Conservation (phyloP, 2,329 filamentous ascomycete species). For the Scleromitrula shiraiana region DNA sequence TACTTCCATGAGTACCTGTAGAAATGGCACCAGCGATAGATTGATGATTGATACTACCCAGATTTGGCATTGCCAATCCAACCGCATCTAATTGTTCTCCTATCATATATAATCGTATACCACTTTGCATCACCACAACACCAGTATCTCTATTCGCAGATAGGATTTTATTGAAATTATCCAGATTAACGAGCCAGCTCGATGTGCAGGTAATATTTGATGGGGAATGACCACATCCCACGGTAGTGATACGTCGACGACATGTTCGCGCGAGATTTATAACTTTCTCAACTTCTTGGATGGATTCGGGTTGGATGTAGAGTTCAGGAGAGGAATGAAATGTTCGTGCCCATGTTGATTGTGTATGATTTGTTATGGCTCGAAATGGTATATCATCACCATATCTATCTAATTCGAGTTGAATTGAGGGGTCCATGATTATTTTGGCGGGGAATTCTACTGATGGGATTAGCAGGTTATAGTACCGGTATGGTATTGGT, state of each 20-base stretch:
- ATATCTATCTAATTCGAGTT: slow-evolving; percentile 48
- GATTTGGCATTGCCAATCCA: slow-evolving; percentile 79
- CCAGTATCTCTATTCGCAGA: slow-evolving; percentile 58
- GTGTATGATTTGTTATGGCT: slow-evolving; percentile 61
- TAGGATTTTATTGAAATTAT: slow-evolving; percentile 68
- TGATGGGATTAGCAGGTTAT: no score
- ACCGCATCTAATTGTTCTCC: slow-evolving; percentile 64
- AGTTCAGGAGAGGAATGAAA: slow-evolving; percentile 86
- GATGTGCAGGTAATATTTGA: slow-evolving; percentile 88
- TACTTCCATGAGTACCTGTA: slow-evolving; percentile 90
- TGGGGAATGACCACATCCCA: slow-evolving; percentile 89
- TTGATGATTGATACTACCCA: slow-evolving; percentile 93
- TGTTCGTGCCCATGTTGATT: slow-evolving; percentile 92
- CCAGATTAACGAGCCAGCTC: slow-evolving; percentile 90
- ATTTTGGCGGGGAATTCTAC: neutral
- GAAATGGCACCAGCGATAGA: slow-evolving; percentile 87
- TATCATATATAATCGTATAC: slow-evolving; percentile 72
- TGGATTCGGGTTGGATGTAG: slow-evolving; percentile 74
- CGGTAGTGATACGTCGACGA: slow-evolving; percentile 71
- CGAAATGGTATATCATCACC: slow-evolving; percentile 66
- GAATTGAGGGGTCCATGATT: slow-evolving; percentile 37
- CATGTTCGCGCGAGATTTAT: slow-evolving; percentile 74
- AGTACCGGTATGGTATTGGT: no score
- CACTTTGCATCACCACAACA: slow-evolving; percentile 73
- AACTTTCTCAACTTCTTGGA: slow-evolving; percentile 75